phyloP scores from a whole-genome alignment of 306 rosid genomes.

The Prunus mongolica region DNA sequence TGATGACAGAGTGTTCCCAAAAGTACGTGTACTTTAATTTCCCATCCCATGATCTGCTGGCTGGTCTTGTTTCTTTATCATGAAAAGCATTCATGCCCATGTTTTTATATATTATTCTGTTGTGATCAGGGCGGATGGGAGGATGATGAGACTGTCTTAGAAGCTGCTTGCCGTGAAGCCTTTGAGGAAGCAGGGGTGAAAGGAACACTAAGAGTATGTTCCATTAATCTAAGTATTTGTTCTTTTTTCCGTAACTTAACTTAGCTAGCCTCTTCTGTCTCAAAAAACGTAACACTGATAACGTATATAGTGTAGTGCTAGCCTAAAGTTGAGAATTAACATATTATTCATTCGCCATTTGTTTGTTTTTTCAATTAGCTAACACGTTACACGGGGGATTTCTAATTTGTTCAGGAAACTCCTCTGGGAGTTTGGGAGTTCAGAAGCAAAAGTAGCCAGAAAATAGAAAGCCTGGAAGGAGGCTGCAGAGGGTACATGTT shows the following conservation, averaged over 20 bases:
- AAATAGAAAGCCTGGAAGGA: conserved; percentile 54
- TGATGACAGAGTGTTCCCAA: conserved; percentile 75
- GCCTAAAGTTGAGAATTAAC: no score
- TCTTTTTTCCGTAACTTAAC: no score
- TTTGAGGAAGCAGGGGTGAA: conserved; percentile 87
- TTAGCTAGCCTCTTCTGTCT: no score
- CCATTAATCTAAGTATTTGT: background rate
- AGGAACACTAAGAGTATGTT: conserved; percentile 69
- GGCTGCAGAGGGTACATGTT: conserved; percentile 89
- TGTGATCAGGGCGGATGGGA: conserved; percentile 87
- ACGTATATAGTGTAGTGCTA: no score
- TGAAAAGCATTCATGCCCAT: background rate
- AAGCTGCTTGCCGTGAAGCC: conserved; percentile 91
- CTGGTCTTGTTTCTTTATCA: background rate
- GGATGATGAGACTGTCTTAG: conserved; percentile 70
- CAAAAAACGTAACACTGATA: no score
- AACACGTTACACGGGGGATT: no score
- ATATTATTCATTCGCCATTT: background rate
- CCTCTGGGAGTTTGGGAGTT: conserved; percentile 84
- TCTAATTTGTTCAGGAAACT: conserved; percentile 41
- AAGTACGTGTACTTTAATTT: conserved; percentile 28
- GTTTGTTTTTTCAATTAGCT: background rate
- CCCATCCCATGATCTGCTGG: background rate
- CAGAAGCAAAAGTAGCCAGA: conserved; percentile 77
- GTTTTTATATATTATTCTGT: background rate